Base-by-base conservation (phyloP, 1,139 yeast genomes). In the Suhomyces taliae region DNA sequence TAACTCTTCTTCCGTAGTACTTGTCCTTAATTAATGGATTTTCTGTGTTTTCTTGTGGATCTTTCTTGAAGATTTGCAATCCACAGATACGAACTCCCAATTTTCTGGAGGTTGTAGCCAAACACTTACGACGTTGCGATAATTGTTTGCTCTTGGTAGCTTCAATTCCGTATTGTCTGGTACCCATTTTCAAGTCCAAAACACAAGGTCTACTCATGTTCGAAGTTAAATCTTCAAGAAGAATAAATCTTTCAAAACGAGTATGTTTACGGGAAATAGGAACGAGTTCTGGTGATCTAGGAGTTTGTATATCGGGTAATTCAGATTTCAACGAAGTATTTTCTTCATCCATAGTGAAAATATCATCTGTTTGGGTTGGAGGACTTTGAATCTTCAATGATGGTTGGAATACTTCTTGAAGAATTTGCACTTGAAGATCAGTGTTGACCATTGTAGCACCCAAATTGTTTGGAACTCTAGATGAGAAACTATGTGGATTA, bases 81-180 rank as follows among this genome's bases (percentile, higher is more conserved):
- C 99, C 99, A 70, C 99, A 95, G 19, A 95, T 82, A 46, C 99
- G 76, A 0, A 90, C 97, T 2, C 99, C 99, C 34, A 93, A 74
- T 51, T 75, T 71, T 43, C 90, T 74, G 7, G 95, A 85, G 0
- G 99, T 91, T 0, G 98, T 93, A 46, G 74, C 69, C 7, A 78
- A 70, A 66, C 99, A 95, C 65, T 95, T 95, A 49, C 76, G 76
- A 36, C 90, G 71, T 66, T 95, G 99, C 0, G 97, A 88, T 46
- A 69, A 65, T 61, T 85, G 89, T 66, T 95, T 95, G 46, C 82
- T 72, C 11, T 69, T 66, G 8, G 77, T 76, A 0, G 98, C 98
- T 56, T 90, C 96, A 12, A 91, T 86, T n/a, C 99, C 99, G 59
- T 93, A 93, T 66, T 95, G 99, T 46, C 99, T 77, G 0, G 99